Evolutionary conservation across 495 filamentous ascomycete species (phyloP), one percentile per base, ranked within the genome.

Genomic region (Penicillium simplicissimum): DNA sequence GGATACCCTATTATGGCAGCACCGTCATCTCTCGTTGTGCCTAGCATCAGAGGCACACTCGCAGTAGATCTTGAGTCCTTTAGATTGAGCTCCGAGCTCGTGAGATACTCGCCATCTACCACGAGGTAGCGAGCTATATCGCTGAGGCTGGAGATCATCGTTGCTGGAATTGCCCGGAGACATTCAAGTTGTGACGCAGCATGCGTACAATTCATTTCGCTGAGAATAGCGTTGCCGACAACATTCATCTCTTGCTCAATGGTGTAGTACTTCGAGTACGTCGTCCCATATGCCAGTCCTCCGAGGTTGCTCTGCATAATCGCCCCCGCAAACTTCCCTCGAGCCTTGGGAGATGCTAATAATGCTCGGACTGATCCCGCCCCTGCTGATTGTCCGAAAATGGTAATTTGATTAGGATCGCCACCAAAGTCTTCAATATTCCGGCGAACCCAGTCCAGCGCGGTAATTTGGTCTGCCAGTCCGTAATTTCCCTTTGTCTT

Each of bases 341-440:
- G 73, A 10, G 79, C 74, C 34, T 62, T 58, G 3, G 66, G 60
- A 7, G 70, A 73, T 19, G 67, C 67, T 10, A 74, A 59, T n/a
- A 74, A 47, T 6, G 67, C 71, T 19, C 69, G 57, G 1, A 85
- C 80, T 11, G 80, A 81, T 13, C 76, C 82, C 23, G 74, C 73
- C 13, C 73, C 74, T 11, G 86, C 81, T 35, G 75, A 80, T 62
- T 86, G 77, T 25, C 85, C 86, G 64, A 81, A 82, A 34, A 87
- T 76, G 4, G 76, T 79, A 28, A 88, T 82, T 61, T 81, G 81
- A 38, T 76, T 71, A 1, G 87, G 47, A 57, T 82, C 78, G 14
- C 81, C 81, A 21, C 81, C 78, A 53, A 82, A 82, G 28, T 68
- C 65, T 3, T 60, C 31, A 13, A 76, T 76, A 51, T 76, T 63